A percentile compares a stretch with the other conserved stretches of the same genome.
These are phyloP conservation scores for Cercospora beticola DNA, from an alignment of 2,329 filamentous ascomycete species.

Conservation along the genomic window DNA sequence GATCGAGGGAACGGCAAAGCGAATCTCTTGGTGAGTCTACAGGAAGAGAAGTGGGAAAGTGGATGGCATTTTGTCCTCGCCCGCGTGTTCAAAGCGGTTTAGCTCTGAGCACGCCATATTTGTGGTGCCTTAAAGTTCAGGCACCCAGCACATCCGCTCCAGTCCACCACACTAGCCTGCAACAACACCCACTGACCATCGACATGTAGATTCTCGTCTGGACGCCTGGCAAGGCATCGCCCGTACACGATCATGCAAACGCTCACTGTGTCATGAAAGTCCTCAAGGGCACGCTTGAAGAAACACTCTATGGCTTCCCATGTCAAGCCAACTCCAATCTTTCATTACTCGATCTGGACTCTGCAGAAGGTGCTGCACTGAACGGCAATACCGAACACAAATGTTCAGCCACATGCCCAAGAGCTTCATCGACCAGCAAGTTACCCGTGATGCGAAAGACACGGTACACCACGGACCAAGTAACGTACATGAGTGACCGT, in stretches of 20 bases:
- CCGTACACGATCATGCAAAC: constrained; percentile 77
- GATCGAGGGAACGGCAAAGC: constrained; percentile 84
- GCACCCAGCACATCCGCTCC: background rate
- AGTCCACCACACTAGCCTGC: background rate
- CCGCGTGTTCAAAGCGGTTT: constrained; percentile 4
- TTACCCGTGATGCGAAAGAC: constrained; percentile 47
- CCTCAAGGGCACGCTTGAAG: constrained; percentile 72
- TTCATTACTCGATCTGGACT: background rate
- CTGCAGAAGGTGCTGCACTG: background rate
- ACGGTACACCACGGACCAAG: constrained; percentile 67
- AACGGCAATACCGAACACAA: constrained; percentile 32
- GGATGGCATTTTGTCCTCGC: background rate
- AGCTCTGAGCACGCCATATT: constrained; percentile 18
- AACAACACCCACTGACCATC: constrained; percentile 1
- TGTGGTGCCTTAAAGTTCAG: background rate
- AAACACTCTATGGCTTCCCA: constrained; percentile 79
- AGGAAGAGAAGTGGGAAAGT: background rate
- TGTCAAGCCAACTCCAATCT: constrained; percentile 31
- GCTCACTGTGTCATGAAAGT: constrained; percentile 93
- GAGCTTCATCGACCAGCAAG: constrained; percentile 29
- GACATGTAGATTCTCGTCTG: constrained; percentile 68
- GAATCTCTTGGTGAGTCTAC: constrained; percentile 59
- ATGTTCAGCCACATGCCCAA: constrained; percentile 38
- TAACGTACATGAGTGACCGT: constrained; percentile 88
- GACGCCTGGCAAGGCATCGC: constrained; percentile 78